phyloP scores from a whole-genome alignment of 441 rosid genomes.

The Pelargonium cotyledonis region DNA sequence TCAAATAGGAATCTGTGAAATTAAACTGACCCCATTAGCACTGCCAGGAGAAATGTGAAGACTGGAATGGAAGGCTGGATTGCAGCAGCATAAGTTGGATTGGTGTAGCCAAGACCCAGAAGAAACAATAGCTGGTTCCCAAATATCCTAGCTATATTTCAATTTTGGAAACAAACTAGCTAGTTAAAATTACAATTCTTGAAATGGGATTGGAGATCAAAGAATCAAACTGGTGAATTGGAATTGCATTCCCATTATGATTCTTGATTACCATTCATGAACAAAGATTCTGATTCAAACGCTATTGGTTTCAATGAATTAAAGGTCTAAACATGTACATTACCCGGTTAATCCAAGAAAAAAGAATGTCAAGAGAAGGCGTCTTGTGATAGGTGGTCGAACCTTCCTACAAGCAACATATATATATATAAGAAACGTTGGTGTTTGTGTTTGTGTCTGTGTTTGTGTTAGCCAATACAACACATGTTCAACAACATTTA shows the following conservation, averaged over 20 bases:
- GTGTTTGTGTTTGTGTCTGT: no score
- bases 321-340: slow-evolving; percentile 5
- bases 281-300: neutral
- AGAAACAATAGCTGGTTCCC: slow-evolving; percentile 93
- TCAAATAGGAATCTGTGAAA: neutral
- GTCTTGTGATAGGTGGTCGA: slow-evolving; percentile 61
- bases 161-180: slow-evolving; percentile 14
- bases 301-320: neutral
- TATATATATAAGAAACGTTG: no score
- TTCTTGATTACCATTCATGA: no score
- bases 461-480: no score
- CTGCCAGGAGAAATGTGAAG: slow-evolving; percentile 84
- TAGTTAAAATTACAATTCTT: no score
- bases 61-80: slow-evolving; percentile 96
- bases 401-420: no score
- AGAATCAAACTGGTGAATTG: neutral
- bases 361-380: slow-evolving; percentile 61
- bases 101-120: slow-evolving; percentile 87
- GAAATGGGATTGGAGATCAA: no score
- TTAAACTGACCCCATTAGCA: slow-evolving; percentile 74
- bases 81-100: slow-evolving; percentile 97
- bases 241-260: no score
- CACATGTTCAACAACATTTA: no score
- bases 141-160: slow-evolving; percentile 63
- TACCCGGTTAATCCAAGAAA: slow-evolving; percentile 90